Evolutionary conservation across 116 monocot species (phyloP).

Genomic region (Posidonia oceanica): DNA sequence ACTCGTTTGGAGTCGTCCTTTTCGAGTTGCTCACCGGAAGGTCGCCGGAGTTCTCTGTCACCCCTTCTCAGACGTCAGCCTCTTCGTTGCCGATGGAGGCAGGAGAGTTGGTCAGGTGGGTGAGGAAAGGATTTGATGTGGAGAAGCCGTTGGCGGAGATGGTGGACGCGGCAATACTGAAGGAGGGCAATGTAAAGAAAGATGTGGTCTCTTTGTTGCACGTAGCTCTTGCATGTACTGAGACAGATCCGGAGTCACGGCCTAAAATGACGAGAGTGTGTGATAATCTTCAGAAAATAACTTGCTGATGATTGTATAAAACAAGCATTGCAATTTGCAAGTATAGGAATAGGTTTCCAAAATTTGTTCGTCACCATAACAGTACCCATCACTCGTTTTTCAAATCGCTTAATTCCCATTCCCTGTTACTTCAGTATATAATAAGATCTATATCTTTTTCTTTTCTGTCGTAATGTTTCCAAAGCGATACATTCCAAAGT

Average conservation of each 20-base stretch:
- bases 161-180: slow-evolving; percentile 34
- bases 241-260: slow-evolving; percentile 58
- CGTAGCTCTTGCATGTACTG: slow-evolving; percentile 66
- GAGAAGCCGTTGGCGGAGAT: slow-evolving; percentile 47
- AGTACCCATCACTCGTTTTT: no score
- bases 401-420: no score
- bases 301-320: not conserved
- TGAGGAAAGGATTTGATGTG: slow-evolving; percentile 52
- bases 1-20: slow-evolving; percentile 68
- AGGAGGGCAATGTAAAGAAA: slow-evolving; percentile 38
- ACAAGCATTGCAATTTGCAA: no score
- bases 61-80: slow-evolving; percentile 9
- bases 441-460: no score
- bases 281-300: slow-evolving; percentile 49
- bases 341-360: no score
- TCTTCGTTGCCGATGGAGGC: slow-evolving; percentile 5
- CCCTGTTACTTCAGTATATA: no score
- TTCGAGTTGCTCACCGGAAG: slow-evolving; percentile 75
- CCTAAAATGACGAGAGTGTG: slow-evolving; percentile 67
- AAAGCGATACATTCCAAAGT: no score
- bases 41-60: slow-evolving; percentile 8
- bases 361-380: no score
- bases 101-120: slow-evolving; percentile 69
- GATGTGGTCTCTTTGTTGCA: slow-evolving; percentile 50
- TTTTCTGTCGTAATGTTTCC: no score